A percentile compares a stretch with the other conserved stretches of the same genome.
Conservation (phyloP, 306 rosid genomes). For the Amphicarpaea edgeworthii region DNA sequence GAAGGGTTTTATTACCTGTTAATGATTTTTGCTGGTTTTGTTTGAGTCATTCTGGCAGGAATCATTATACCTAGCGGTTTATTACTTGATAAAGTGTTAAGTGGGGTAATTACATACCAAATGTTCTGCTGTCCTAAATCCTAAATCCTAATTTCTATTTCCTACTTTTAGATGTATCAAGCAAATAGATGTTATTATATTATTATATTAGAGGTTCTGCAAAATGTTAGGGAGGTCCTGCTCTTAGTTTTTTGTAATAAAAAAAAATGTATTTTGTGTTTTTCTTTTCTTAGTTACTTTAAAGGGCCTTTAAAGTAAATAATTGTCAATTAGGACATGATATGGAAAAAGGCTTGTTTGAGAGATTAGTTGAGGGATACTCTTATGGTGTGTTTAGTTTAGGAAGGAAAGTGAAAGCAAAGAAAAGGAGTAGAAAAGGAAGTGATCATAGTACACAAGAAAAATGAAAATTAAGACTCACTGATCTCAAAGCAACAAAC, state of each 20-base stretch:
- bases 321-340: too few species aligned
- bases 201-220: not conserved
- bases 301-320: not conserved
- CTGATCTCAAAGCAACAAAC: too few species aligned
- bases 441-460: too few species aligned
- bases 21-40: constrained; percentile 30
- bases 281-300: not conserved
- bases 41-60: constrained; percentile 1
- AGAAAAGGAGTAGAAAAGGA: too few species aligned
- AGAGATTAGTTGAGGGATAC: too few species aligned
- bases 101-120: not conserved
- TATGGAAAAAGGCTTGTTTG: too few species aligned
- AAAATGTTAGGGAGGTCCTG: not conserved
- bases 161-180: not conserved
- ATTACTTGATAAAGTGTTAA: constrained; percentile 10
- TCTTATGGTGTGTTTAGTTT: too few species aligned
- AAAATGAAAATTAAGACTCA: too few species aligned
- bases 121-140: not conserved
- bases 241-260: not conserved
- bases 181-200: not conserved
- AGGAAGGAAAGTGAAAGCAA: too few species aligned
- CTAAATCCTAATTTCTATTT: constrained; percentile 9
- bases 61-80: constrained; percentile 15
- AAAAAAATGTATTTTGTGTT: too few species aligned
- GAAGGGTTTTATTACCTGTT: too few species aligned